Evolutionary conservation across 208 protist species (phyloP).

Genomic region (Leishmania arabica): DNA sequence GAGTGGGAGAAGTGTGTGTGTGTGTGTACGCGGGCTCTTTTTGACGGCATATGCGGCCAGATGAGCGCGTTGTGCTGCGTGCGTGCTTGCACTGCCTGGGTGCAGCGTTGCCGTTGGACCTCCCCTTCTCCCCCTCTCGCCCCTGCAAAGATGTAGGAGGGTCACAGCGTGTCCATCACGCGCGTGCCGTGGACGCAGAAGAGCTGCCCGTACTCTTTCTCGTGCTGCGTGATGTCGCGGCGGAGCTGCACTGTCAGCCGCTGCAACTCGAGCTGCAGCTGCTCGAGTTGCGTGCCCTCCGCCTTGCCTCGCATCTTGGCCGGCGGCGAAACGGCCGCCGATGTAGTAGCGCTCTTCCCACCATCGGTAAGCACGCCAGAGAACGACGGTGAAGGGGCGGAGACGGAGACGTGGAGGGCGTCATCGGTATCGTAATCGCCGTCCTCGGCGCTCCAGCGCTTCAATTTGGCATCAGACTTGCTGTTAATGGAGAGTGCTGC

Average conservation of each 20-base stretch:
- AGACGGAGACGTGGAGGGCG: neutral
- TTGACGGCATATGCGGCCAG: neutral
- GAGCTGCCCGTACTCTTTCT: constrained; percentile 42
- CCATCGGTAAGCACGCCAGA: neutral
- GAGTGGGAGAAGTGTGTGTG: neutral
- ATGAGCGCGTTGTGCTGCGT: neutral
- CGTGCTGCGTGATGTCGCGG: constrained; percentile 53
- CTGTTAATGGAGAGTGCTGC: constrained; percentile 1
- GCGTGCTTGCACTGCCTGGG: neutral
- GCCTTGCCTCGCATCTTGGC: neutral
- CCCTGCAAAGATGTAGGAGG: neutral
- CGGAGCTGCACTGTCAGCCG: constrained; percentile 57
- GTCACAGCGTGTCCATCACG: constrained; percentile 45
- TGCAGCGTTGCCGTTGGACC: neutral
- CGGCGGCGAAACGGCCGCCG: neutral
- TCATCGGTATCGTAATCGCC: neutral
- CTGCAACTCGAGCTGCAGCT: constrained; percentile 44
- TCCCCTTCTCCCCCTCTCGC: neutral
- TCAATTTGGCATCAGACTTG: neutral
- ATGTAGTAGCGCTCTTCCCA: neutral
- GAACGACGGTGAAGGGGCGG: neutral
- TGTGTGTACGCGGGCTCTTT: neutral
- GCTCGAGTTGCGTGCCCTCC: constrained; percentile 7
- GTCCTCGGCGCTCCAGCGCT: neutral
- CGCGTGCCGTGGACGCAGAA: constrained; percentile 51